Conservation (phyloP, 805 yeast genomes). For the Kluyveromyces dobzhanskii region DNA sequence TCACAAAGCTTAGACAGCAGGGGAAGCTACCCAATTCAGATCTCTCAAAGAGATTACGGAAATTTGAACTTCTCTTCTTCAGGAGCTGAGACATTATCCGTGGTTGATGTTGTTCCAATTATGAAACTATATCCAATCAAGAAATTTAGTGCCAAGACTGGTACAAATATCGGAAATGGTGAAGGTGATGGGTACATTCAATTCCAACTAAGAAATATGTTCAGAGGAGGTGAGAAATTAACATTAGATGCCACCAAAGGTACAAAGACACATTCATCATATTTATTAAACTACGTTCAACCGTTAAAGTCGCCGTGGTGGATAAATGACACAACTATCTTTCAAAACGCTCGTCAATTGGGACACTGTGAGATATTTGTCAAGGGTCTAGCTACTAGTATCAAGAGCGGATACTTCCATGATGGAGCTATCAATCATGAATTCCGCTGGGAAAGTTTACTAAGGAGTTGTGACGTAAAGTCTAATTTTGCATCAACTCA, state of each 20-base stretch:
- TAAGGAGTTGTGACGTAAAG: slow-evolving; percentile 35
- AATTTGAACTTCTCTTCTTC: slow-evolving; percentile 3
- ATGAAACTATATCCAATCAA: slow-evolving; percentile 45
- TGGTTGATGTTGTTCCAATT: slow-evolving; percentile 25
- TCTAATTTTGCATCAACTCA: slow-evolving; percentile 44
- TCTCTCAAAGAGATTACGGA: slow-evolving; percentile 6
- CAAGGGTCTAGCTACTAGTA: slow-evolving; percentile 29
- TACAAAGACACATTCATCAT: slow-evolving; percentile 50
- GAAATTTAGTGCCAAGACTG: slow-evolving; percentile 75
- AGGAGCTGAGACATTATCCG: slow-evolving; percentile 9
- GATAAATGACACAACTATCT: slow-evolving; percentile 46
- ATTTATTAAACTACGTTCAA: slow-evolving; percentile 41
- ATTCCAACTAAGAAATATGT: slow-evolving; percentile 52
- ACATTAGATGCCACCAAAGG: slow-evolving; percentile 50
- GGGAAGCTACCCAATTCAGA: slow-evolving; percentile 10
- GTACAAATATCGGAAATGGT: slow-evolving; percentile 93
- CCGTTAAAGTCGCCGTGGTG: slow-evolving; percentile 41
- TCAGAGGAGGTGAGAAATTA: slow-evolving; percentile 63
- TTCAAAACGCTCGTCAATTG: slow-evolving; percentile 44
- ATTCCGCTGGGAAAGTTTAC: slow-evolving; percentile 35
- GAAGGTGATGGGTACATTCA: slow-evolving; percentile 93
- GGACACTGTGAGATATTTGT: slow-evolving; percentile 45
- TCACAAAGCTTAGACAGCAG: slow-evolving; percentile 16
- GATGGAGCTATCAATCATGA: slow-evolving; percentile 37
- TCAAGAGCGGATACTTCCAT: slow-evolving; percentile 18